Percentiles rank a stretch among this genome's conserved stretches.
phyloP scores from a whole-genome alignment of 768 basidiomycete genomes.

The Rubroboletus satanas region DNA sequence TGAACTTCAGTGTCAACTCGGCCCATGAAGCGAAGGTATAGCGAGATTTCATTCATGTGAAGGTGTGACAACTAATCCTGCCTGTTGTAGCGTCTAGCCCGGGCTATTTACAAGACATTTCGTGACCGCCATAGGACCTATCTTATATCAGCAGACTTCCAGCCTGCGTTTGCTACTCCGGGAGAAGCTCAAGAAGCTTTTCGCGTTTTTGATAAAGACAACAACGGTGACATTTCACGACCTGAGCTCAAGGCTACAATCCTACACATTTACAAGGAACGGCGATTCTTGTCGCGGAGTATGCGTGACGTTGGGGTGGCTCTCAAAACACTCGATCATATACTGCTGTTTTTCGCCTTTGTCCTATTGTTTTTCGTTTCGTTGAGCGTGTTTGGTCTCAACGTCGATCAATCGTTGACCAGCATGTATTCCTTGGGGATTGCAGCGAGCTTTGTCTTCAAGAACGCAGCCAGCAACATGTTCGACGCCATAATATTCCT shows the following conservation, averaged over 20 bases:
- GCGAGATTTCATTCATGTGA: not conserved
- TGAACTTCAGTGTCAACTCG: constrained; percentile 54
- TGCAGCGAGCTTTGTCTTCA: constrained; percentile 79
- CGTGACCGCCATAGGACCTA: constrained; percentile 52
- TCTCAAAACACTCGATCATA: constrained; percentile 57
- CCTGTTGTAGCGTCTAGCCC: constrained; percentile 57
- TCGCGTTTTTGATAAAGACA: constrained; percentile 70
- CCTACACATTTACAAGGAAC: constrained; percentile 73
- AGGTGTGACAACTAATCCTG: not conserved
- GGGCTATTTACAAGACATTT: constrained; percentile 60
- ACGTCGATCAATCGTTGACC: constrained; percentile 60
- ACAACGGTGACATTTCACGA: constrained; percentile 72
- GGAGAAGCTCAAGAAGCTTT: constrained; percentile 63
- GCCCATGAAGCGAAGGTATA: constrained; percentile 64
- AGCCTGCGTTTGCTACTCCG: constrained; percentile 59
- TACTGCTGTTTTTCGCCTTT: constrained; percentile 60
- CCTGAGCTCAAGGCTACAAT: constrained; percentile 70
- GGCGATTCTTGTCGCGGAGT: constrained; percentile 67
- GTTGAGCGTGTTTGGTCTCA: constrained; percentile 66
- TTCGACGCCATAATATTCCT: constrained; percentile 82
- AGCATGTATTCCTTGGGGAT: constrained; percentile 71
- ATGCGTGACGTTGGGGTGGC: constrained; percentile 74
- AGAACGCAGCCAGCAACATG: constrained; percentile 62
- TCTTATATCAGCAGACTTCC: constrained; percentile 65
- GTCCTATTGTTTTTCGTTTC: constrained; percentile 70